These are phyloP conservation scores for Pseudogymnoascus sp. DNA, from an alignment of 2,329 filamentous ascomycete species.

Conservation along the genomic window DNA sequence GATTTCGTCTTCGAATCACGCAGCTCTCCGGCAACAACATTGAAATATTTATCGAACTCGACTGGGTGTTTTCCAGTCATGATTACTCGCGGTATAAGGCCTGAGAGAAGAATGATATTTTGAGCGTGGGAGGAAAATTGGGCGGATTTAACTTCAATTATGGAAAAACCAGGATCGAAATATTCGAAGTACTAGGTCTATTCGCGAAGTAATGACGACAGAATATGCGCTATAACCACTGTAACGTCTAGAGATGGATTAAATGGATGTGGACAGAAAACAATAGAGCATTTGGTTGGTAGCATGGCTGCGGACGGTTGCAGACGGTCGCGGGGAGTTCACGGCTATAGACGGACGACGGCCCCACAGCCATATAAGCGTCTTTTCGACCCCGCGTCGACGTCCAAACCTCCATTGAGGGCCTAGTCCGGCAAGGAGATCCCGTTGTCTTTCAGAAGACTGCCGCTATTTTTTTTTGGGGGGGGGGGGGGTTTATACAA, in stretches of 20 bases:
- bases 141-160: not conserved
- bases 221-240: not conserved
- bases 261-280: not conserved
- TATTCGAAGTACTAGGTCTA: not conserved
- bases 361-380: not conserved
- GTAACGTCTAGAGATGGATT: not conserved
- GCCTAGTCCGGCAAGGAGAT: not conserved
- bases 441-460: not conserved
- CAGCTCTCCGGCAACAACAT: constrained; percentile 9
- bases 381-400: not conserved
- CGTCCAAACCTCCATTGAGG: not conserved
- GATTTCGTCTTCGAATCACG: not conserved
- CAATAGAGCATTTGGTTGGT: not conserved
- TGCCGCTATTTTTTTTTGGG: not conserved
- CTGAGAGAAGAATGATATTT: not conserved
- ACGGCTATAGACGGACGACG: not conserved
- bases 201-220: not conserved
- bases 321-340: not conserved
- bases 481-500: not conserved
- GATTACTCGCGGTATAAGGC: not conserved
- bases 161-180: not conserved
- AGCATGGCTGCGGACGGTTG: not conserved
- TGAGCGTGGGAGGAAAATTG: not conserved
- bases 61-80: not conserved
- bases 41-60: not conserved